Percentiles rank a stretch among this genome's conserved stretches.
Evolutionary conservation across 1,284 basidiomycete species (phyloP).

Genomic region (Amylostereum chailletii): DNA sequence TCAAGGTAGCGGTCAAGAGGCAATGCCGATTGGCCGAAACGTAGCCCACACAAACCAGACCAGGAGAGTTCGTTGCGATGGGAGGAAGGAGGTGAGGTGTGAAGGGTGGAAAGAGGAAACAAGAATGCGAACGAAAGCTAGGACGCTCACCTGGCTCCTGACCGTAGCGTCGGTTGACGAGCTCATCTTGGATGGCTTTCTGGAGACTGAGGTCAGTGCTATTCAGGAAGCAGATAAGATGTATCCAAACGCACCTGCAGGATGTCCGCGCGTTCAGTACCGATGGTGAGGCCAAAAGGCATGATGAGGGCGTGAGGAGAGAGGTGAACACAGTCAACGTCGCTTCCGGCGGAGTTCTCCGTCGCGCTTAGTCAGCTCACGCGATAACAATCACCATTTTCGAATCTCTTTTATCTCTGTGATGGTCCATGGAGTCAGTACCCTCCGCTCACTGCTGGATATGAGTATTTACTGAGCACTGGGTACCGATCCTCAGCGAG

Average conservation of each 20-base stretch:
- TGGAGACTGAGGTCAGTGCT: constrained; percentile 22
- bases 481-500: no score
- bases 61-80: neutral
- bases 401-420: no score
- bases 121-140: constrained; percentile 18
- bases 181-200: constrained; percentile 78
- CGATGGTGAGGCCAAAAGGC: constrained; percentile 71
- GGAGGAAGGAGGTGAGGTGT: neutral
- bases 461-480: no score
- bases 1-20: neutral
- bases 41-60: neutral
- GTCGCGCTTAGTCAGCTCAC: no score
- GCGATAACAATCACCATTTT: no score
- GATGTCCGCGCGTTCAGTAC: constrained; percentile 64
- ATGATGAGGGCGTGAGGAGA: constrained; percentile 25
- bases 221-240: neutral
- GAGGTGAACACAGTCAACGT: constrained; percentile 1
- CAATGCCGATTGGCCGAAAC: neutral
- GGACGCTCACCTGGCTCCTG: constrained; percentile 57
- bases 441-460: no score
- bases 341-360: no score
- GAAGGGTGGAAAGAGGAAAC: constrained; percentile 1
- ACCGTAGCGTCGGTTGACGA: constrained; percentile 68
- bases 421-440: no score
- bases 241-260: constrained; percentile 46